These are phyloP conservation scores for Metarhizium sp. DNA, from an alignment of 2,329 filamentous ascomycete genomes.

Conservation along the genomic window DNA sequence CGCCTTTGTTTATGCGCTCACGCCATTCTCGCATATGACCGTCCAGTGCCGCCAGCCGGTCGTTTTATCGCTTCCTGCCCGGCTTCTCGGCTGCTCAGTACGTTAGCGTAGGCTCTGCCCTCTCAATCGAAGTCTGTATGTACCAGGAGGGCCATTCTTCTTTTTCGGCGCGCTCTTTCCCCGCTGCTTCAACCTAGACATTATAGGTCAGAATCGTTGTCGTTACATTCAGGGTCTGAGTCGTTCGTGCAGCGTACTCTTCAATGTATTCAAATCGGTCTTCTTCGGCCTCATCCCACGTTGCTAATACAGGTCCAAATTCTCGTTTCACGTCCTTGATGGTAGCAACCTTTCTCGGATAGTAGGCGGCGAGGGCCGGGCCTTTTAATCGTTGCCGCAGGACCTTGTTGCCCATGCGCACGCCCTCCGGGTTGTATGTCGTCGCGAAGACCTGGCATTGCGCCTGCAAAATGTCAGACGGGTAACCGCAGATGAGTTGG, in stretches of 20 bases:
- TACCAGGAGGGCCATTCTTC: slow-evolving; percentile 52
- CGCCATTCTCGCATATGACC: background rate
- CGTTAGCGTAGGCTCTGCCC: background rate
- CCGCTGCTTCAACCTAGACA: slow-evolving; percentile 57
- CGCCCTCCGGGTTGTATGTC: slow-evolving; percentile 76
- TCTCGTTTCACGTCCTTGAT: slow-evolving; percentile 64
- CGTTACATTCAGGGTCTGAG: background rate
- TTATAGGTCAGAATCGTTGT: slow-evolving; percentile 17
- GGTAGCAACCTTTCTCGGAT: slow-evolving; percentile 65
- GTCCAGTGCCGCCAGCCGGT: background rate
- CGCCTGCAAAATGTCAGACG: slow-evolving; percentile 41
- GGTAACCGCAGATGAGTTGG: background rate
- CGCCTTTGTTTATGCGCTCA: too few relatives aligned
- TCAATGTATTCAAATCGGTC: slow-evolving; percentile 69
- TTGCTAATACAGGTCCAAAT: slow-evolving; percentile 57
- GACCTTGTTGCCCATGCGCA: slow-evolving; percentile 84
- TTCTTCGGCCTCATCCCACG: slow-evolving; percentile 67
- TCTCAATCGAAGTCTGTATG: slow-evolving; percentile 4
- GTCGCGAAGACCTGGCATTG: slow-evolving; percentile 90
- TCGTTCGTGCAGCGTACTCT: slow-evolving; percentile 36
- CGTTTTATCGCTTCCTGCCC: slow-evolving; percentile 21
- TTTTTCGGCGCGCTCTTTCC: slow-evolving; percentile 87
- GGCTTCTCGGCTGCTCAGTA: slow-evolving; percentile 15
- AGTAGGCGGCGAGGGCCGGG: slow-evolving; percentile 77
- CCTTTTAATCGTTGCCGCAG: slow-evolving; percentile 81